These are phyloP conservation scores for Spergularia bocconei DNA, from an alignment of 148 eudicot genomes.

Conservation along the genomic window DNA sequence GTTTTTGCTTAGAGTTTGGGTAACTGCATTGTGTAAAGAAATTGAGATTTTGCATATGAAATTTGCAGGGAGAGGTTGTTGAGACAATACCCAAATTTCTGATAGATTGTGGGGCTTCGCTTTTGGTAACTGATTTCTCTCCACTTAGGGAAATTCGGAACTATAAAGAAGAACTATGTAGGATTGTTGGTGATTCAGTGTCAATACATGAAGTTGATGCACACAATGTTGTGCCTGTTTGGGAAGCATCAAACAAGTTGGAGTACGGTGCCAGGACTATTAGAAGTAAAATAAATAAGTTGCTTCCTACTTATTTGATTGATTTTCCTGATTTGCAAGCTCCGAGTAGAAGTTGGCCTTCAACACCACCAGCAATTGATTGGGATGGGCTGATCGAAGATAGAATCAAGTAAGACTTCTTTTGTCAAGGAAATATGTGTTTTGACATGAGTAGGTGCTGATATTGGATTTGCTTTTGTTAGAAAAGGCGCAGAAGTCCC, in stretches of 20 bases:
- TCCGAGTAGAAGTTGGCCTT: slow-evolving; percentile 51
- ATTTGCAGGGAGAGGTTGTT: slow-evolving; percentile 73
- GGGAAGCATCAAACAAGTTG: slow-evolving; percentile 83
- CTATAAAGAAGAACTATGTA: slow-evolving; percentile 73
- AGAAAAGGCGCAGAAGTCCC: slow-evolving; percentile 93
- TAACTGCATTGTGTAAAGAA: background rate
- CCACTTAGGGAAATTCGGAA: slow-evolving; percentile 71
- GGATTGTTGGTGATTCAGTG: slow-evolving; percentile 59
- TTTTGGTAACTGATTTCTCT: slow-evolving; percentile 85
- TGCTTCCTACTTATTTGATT: slow-evolving; percentile 77
- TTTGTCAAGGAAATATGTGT: background rate
- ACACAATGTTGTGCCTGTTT: slow-evolving; percentile 91
- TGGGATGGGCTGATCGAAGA: slow-evolving; percentile 75
- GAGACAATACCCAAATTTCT: slow-evolving; percentile 83
- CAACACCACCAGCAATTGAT: slow-evolving; percentile 40
- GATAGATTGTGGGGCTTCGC: slow-evolving; percentile 77
- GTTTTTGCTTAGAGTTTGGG: background rate
- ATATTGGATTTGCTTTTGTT: slow-evolving; percentile 24
- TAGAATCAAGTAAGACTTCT: slow-evolving; percentile 51
- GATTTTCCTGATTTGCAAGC: slow-evolving; percentile 62
- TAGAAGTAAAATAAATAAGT: slow-evolving; percentile 72
- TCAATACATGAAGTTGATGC: slow-evolving; percentile 96
- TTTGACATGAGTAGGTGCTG: background rate
- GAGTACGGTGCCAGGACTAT: slow-evolving; percentile 90
- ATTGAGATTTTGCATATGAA: background rate